A percentile compares a stretch with the other conserved stretches of the same genome.
Conservation (phyloP, 768 basidiomycete genomes). For the Clitopilus hobsonii region DNA sequence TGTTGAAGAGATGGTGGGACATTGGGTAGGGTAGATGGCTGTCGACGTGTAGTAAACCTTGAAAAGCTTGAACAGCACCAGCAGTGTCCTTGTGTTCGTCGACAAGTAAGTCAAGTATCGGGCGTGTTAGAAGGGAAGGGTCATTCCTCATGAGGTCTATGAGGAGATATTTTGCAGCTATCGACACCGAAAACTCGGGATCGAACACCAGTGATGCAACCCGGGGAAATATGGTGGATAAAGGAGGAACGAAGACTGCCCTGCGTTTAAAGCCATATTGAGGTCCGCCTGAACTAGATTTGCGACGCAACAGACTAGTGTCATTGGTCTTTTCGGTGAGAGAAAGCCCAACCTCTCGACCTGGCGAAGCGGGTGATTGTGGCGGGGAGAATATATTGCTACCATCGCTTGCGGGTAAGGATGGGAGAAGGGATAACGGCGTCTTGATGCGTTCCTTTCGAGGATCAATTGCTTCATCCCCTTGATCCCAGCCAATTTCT, state of each 20-base stretch:
- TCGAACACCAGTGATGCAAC: slow-evolving; percentile 53
- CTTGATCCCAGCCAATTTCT: slow-evolving; percentile 73
- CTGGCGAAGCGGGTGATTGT: slow-evolving; percentile 23
- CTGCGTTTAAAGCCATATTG: slow-evolving; percentile 47
- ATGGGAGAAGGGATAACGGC: slow-evolving; percentile 63
- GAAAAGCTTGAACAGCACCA: slow-evolving; percentile 46
- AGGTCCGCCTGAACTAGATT: slow-evolving; percentile 48
- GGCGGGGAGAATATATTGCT: slow-evolving; percentile 15
- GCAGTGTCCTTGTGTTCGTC: slow-evolving; percentile 43
- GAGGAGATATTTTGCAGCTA: slow-evolving; percentile 50
- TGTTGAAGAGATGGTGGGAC: slow-evolving; percentile 65
- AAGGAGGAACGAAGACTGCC: slow-evolving; percentile 61
- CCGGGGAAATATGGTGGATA: slow-evolving; percentile 49
- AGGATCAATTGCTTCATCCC: slow-evolving; percentile 50
- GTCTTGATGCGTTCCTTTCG: slow-evolving; percentile 55
- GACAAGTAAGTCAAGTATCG: slow-evolving; percentile 54
- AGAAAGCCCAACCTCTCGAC: slow-evolving; percentile 15
- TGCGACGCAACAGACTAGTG: slow-evolving; percentile 43
- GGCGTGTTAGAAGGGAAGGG: slow-evolving; percentile 58
- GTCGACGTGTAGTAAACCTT: slow-evolving; percentile 55
- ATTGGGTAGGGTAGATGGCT: slow-evolving; percentile 55
- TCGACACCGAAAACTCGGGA: slow-evolving; percentile 46
- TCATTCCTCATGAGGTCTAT: slow-evolving; percentile 74
- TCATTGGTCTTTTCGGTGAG: slow-evolving; percentile 21
- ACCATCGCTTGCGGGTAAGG: slow-evolving; percentile 39